These are phyloP conservation scores for Hemerocallis citrina DNA, from an alignment of 106 monocot genomes.

Conservation along the genomic window DNA sequence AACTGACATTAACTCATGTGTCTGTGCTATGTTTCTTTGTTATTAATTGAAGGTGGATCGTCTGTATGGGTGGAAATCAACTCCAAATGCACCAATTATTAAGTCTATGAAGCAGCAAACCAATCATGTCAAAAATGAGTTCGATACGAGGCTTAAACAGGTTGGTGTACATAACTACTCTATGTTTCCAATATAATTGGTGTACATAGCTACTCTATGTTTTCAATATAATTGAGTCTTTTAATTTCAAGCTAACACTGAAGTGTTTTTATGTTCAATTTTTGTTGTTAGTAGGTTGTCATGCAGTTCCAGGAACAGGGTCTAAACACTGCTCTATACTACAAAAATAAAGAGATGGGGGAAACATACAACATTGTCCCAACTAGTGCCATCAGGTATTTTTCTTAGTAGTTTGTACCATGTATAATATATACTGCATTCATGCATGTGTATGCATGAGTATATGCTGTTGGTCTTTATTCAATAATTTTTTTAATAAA, in stretches of 20 bases:
- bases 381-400: constrained; percentile 93
- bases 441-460: neutral
- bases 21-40: too few species aligned
- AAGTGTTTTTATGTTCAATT: neutral
- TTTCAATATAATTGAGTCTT: neutral
- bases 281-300: constrained; percentile 49
- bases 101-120: constrained; percentile 75
- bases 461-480: neutral
- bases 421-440: too few species aligned
- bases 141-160: constrained; percentile 75
- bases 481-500: constrained; percentile 13
- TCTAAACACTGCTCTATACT: constrained; percentile 88
- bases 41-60: constrained; percentile 75
- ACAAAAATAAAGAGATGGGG: constrained; percentile 93
- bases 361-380: constrained; percentile 96
- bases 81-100: constrained; percentile 64
- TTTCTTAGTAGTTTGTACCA: neutral
- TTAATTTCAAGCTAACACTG: neutral
- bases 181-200: too few species aligned
- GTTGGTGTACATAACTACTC: constrained; percentile 29
- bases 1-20: too few species aligned
- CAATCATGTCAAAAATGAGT: constrained; percentile 84
- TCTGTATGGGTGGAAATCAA: constrained; percentile 88
- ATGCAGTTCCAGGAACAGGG: constrained; percentile 89
- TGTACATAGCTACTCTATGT: neutral